A percentile compares a stretch with the other conserved stretches of the same genome.
Evolutionary conservation across 78 protist genomes (phyloP).

Genomic region (Cavenderia fasciculata): DNA sequence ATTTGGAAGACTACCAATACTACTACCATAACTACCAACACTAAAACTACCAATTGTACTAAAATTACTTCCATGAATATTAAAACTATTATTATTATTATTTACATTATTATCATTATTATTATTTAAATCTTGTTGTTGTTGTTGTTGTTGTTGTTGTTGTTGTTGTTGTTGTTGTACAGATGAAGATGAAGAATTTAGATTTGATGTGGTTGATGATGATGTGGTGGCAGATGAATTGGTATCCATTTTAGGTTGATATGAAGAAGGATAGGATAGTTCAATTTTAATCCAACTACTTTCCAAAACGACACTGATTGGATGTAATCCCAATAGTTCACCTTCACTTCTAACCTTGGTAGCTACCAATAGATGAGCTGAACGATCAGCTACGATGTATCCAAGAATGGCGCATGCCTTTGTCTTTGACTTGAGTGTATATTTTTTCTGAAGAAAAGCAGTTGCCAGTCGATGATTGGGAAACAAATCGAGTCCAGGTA

Average conservation of each 20-base stretch:
- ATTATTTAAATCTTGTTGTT: too few species aligned
- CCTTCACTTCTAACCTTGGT: conserved; percentile 69
- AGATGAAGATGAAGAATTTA: background rate
- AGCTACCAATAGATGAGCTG: conserved; percentile 53
- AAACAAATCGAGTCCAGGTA: conserved; percentile 63
- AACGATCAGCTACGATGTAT: conserved; percentile 30
- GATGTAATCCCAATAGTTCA: conserved; percentile 39
- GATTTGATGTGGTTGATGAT: background rate
- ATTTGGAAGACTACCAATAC: too few species aligned
- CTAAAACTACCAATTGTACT: too few species aligned
- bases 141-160: background rate
- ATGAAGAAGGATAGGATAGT: conserved; percentile 46
- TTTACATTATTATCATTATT: background rate
- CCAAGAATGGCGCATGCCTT: conserved; percentile 55
- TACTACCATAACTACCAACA: too few species aligned
- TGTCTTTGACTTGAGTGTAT: conserved; percentile 36
- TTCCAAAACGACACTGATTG: conserved; percentile 25
- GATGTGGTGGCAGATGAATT: background rate
- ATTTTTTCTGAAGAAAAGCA: conserved; percentile 51
- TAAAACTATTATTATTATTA: background rate
- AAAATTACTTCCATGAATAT: too few species aligned
- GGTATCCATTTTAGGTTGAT: conserved; percentile 10
- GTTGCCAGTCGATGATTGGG: conserved; percentile 65
- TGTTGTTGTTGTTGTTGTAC: background rate
- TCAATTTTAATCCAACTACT: conserved; percentile 58